Evolutionary conservation across 2,329 filamentous ascomycete species (phyloP), one percentile per base, ranked within the genome.

Genomic region (Corynespora cassiicola): DNA sequence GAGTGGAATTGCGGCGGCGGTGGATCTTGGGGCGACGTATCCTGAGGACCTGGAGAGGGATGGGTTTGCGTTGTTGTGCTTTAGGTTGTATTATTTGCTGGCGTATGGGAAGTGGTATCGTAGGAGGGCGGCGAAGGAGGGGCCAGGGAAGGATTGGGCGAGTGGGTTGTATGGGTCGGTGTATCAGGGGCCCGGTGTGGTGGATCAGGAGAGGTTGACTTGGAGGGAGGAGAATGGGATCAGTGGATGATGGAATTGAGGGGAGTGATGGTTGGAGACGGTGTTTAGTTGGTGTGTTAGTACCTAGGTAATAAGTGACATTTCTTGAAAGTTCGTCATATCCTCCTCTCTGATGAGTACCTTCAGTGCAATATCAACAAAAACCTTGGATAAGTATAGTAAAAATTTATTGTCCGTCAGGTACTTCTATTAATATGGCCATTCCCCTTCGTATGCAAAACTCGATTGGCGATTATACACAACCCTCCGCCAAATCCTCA

Each of bases 1-100:
- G 32, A 82, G 79, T 38, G 85, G 86, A 0, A 86, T 88, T 31
- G 82, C 84, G 4, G 86, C 85, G 2, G 86, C 85, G 0, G 86
- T 86, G 36, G 78, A 81, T 30, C 70, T 88, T 0, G 86, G 86
- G 0, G 86, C 85, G 0, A 71, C 75, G 2, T 88, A 88, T 52
- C 71, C 73, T 2, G 79, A 78, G 43, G 82, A 85, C 51, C 56
- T 86, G 2, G 82, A 85, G 64, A 64, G 79, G n/a, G 82, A 85
- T 44, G 72, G 69, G 36, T 86, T 83, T 54, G 79, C 82, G 0
- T 73, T 85, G 37, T 53, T 85, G 42, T 74, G 75, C 31, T 86
- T 85, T 54, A 61, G 82, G 27, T 56, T 85, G 42, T 85, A 85
- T 48, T 84, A 84, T 42, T 61, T 85, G 31, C 58, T 86, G 3